Evolutionary conservation across 805 yeast genomes (phyloP), one percentile per base, ranked within the genome.

Genomic region (Candida vartiovaarae): DNA sequence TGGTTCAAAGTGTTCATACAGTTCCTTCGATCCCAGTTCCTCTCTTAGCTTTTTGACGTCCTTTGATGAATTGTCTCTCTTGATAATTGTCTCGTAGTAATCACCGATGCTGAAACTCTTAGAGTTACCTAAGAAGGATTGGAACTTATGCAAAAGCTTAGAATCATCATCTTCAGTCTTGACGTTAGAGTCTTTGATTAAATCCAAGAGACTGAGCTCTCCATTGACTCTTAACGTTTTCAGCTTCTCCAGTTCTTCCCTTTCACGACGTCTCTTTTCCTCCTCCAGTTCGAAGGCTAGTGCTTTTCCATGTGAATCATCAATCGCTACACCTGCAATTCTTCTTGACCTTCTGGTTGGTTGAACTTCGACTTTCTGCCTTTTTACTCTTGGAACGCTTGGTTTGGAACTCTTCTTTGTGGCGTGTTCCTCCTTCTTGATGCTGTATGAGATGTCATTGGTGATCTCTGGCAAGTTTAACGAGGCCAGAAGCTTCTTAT

Each of bases 291-390:
- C 57, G 26, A 48, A 56, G 38, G 48, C 47, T 34, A 50, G 52
- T 36, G 41, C 44, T 37, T 50, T 64, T 3, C 51, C 43, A 23
- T 64, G 70, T 6, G 74, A 67, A 40, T 72, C 76, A 45, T 80
- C 90, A 42, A 73, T 59, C 46, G 76, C 70, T 2, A 78, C 72
- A 2, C 96, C 96, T 4, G 87, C 86, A 25, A 90, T 56, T 50
- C 97, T 70, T 40, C 88, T 71, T 0, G 96, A 88, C 48, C 89
- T 72, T 58, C 96, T 71, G 1, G 80, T 69, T 0, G 95, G 95
- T 11, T 69, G 47, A 43, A 23, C 53, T 44, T 31, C 61, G 56
- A 41, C 40, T 42, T 55, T 44, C 44, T 52, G 57, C 32, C 54
- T 54, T 28, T 56, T 56, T 30, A 52, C 42, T 25, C 43, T 51